phyloP scores from a whole-genome alignment of 1,284 basidiomycete species.

The Xerocomus subilludens region DNA sequence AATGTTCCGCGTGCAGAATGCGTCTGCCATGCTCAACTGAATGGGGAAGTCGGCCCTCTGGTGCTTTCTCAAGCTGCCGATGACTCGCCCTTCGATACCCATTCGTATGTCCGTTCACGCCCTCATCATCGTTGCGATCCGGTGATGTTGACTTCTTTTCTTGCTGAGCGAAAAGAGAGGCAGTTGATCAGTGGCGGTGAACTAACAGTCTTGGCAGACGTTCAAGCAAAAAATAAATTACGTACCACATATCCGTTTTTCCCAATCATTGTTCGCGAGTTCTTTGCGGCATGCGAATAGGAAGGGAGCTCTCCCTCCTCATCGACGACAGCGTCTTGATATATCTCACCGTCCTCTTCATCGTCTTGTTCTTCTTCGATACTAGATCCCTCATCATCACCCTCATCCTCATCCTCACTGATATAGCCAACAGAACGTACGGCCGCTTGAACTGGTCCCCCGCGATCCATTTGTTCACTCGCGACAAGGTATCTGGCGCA shows the following conservation, averaged over 20 bases:
- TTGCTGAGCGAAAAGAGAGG: conserved; percentile 52
- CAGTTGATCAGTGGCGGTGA: conserved; percentile 29
- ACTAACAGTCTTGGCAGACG: conserved; percentile 1
- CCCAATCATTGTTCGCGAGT: conserved; percentile 64
- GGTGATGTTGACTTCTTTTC: conserved; percentile 53
- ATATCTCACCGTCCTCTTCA: conserved; percentile 59
- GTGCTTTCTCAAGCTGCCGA: conserved; percentile 78
- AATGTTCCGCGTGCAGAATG: conserved; percentile 27
- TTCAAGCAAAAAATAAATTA: conserved; percentile 31
- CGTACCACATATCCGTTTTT: conserved; percentile 80
- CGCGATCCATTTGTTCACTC: conserved; percentile 92
- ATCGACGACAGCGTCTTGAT: conserved; percentile 55
- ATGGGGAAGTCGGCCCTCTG: conserved; percentile 63
- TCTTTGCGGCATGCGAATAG: conserved; percentile 59
- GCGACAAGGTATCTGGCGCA: conserved; percentile 96
- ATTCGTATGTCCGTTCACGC: conserved; percentile 43
- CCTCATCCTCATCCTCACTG: conserved; percentile 78
- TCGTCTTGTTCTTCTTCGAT: conserved; percentile 81
- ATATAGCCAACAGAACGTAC: conserved; percentile 90
- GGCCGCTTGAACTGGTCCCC: conserved; percentile 92
- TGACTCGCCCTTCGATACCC: conserved; percentile 63
- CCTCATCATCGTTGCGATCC: conserved; percentile 25
- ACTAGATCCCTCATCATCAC: conserved; percentile 74
- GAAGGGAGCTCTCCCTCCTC: conserved; percentile 63
- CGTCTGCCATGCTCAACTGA: conserved; percentile 44